A percentile compares a stretch with the other conserved stretches of the same genome.
Evolutionary conservation across 106 monocot genomes (phyloP).

Genomic region (Dendrobium nobile): DNA sequence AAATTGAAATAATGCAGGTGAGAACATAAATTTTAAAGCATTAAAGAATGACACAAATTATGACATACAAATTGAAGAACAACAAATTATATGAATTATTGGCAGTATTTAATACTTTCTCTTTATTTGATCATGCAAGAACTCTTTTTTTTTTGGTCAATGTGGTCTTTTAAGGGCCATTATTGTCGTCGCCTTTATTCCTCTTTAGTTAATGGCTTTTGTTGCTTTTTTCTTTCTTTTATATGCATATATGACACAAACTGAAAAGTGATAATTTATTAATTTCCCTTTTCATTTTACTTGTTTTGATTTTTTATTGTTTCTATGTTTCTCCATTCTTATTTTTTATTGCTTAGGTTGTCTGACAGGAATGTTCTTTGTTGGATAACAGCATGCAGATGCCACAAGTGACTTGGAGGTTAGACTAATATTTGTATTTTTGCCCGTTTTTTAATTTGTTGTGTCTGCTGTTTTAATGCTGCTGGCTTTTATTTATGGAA

Average conservation of each 20-base stretch:
- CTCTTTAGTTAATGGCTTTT: not conserved
- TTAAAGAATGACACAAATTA: not conserved
- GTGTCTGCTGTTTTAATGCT: not conserved
- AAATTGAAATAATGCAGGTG: not conserved
- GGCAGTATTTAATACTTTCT: not conserved
- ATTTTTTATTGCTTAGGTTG: slow-evolving; percentile 37
- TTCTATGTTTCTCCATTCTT: slow-evolving; percentile 26
- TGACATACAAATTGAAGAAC: not conserved
- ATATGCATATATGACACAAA: not conserved
- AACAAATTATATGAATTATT: not conserved
- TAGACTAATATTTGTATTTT: slow-evolving; percentile 11
- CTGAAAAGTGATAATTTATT: not conserved
- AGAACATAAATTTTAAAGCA: not conserved
- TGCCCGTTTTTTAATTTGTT: not conserved
- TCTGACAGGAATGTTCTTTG: slow-evolving; percentile 52
- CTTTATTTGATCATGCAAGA: not conserved
- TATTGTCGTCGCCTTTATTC: not conserved
- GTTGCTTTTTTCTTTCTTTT: not conserved
- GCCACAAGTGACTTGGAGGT: slow-evolving; percentile 66
- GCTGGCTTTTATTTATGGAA: not conserved
- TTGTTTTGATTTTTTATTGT: slow-evolving; percentile 1
- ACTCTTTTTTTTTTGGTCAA: not conserved
- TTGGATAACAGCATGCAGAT: slow-evolving; percentile 66
- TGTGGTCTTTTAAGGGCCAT: not conserved
- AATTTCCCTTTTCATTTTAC: not conserved